Base-by-base conservation (phyloP, 768 basidiomycete species). In the Boletus subcaerulescens region DNA sequence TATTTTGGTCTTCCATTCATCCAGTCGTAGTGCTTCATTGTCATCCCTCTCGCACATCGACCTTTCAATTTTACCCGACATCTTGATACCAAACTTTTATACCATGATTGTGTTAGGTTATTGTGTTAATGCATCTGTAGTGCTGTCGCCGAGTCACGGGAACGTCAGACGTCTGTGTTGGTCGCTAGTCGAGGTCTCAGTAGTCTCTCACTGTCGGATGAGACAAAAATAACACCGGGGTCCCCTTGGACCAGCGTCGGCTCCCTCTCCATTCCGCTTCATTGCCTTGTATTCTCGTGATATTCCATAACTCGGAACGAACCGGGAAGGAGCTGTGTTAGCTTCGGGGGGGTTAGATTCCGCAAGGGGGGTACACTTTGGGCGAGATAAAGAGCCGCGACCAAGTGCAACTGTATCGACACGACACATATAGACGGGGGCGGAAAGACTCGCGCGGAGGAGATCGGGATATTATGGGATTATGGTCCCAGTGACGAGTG, bases 391-490 rank as follows among this genome's bases (percentile, higher is more conserved):
- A 52, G 12, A 14, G 6, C 20, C n/a, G 18, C 13, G 5, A 22
- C 29, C 26, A 33, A 33, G 41, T 39, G 39, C 22, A 18, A 36
- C 35, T 29, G 14, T 4, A 43, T 49, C 11, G 36, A 56, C 42
- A 53, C 31, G 22, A 45, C 20, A 26, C 24, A 13, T 41, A n/a
- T 40, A 44, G 39, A 42, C 42, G 40, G 31, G 48, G 44, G 51
- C 63, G 65, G 63, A 55, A 48, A 46, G 65, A 65, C 50, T 60
- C 63, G 64, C 41, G 49, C 48, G 61, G 42, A 45, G 47, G 32
- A 6, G 8, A 50, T 59, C 70, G 69, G 69, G 64, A 49, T 60
- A 71, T 58, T 66, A 71, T 70, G 69, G 70, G 60, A 70, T 71
- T 61, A 72, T 64, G 60, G 45, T 18, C 38, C 52, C 55, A 55